Percentiles rank a stretch among this genome's conserved stretches.
Evolutionary conservation across 192 early-diverging fungal genomes (phyloP).

Genomic region (Chytriomyces sp.): DNA sequence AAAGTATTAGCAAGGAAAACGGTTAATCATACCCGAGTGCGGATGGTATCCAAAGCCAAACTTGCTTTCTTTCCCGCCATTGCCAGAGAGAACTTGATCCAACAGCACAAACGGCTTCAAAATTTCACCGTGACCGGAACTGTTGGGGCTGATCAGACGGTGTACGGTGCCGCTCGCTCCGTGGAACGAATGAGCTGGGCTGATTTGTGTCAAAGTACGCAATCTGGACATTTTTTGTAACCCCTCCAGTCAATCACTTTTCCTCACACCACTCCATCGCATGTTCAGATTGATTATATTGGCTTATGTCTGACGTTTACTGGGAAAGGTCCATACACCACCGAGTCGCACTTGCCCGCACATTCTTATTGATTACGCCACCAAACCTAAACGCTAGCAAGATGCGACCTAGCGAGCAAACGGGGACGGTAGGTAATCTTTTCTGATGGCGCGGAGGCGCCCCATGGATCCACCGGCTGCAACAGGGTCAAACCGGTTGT

Average conservation of each 20-base stretch:
- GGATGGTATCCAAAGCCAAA: background rate
- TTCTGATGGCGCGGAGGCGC: conserved; percentile 15
- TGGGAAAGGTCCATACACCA: no score
- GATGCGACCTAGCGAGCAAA: conserved; percentile 44
- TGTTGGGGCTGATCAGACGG: background rate
- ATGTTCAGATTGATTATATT: background rate
- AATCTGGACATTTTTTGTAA: background rate
- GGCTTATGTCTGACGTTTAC: background rate
- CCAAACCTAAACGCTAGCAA: conserved; percentile 56
- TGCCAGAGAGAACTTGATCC: background rate
- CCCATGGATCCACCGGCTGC: conserved; percentile 14
- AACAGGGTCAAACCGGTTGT: conserved; percentile 37
- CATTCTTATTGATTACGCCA: conserved; percentile 48
- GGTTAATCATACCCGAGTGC: no score
- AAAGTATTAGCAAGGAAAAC: no score
- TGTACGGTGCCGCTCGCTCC: background rate
- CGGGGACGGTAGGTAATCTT: conserved; percentile 41
- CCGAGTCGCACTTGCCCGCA: background rate
- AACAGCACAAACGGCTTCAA: background rate
- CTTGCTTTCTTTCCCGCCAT: background rate
- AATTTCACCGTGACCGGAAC: background rate
- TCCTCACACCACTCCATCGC: no score
- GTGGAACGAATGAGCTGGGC: background rate
- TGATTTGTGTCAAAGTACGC: background rate
- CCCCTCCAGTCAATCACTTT: no score